Conservation (phyloP, 2,329 filamentous ascomycete species). For the Monosporascus sp. region DNA sequence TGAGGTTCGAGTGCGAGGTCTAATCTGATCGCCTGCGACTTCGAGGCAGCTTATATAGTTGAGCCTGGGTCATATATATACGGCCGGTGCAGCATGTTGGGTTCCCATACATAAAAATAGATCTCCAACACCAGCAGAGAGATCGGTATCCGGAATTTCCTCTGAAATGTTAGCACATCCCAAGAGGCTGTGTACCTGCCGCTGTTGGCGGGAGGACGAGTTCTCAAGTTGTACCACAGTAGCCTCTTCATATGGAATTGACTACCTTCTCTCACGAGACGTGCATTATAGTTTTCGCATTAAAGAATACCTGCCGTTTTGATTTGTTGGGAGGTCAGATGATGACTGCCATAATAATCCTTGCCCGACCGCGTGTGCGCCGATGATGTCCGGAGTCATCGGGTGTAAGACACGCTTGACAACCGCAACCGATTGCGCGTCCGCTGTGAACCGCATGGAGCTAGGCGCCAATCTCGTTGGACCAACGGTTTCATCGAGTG, state of each 20-base stretch:
- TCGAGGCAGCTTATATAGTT: background rate
- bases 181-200: no score
- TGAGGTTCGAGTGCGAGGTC: background rate
- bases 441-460: background rate
- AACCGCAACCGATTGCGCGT: background rate
- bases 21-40: background rate
- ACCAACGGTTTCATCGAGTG: no score
- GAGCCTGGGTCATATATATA: background rate
- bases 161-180: background rate
- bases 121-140: background rate
- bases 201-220: no score
- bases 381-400: background rate
- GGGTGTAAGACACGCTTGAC: background rate
- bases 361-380: background rate
- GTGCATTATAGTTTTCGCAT: no score
- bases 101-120: no score
- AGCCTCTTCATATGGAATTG: no score
- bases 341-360: background rate
- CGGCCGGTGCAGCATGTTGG: background rate
- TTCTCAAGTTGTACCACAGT: no score
- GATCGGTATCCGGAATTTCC: background rate
- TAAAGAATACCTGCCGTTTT: background rate
- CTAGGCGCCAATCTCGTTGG: no score
- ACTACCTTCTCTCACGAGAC: no score
- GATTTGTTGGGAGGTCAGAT: background rate